phyloP scores from a whole-genome alignment of 2,329 filamentous ascomycete genomes.

The Nemania abortiva region DNA sequence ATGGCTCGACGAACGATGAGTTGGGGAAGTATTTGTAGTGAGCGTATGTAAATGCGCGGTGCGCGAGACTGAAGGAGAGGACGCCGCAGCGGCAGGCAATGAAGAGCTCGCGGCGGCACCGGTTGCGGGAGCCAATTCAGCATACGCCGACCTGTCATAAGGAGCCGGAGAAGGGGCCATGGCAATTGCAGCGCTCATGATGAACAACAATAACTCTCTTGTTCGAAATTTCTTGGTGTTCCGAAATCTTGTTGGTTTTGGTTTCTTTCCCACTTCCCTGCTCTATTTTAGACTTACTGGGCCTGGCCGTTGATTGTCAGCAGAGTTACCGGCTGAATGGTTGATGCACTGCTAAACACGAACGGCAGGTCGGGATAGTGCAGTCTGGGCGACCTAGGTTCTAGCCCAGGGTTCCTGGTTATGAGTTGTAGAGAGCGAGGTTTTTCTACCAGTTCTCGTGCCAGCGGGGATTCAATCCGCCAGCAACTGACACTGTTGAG shows the following conservation, averaged over 20 bases:
- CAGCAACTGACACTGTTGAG: constrained; percentile 16
- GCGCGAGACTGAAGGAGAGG: constrained; percentile 62
- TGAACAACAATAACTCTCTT: constrained; percentile 48
- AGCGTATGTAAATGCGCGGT: constrained; percentile 50
- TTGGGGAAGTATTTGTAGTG: constrained; percentile 46
- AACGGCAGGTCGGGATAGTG: constrained; percentile 41
- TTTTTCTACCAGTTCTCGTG: constrained; percentile 19
- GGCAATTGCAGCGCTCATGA: constrained; percentile 75
- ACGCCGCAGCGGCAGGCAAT: constrained; percentile 41
- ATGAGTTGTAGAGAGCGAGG: background rate
- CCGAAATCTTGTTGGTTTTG: constrained; percentile 12
- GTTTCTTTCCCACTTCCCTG: constrained; percentile 21
- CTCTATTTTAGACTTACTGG: constrained; percentile 33
- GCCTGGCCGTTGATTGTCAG: constrained; percentile 42
- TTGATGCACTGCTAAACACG: constrained; percentile 43
- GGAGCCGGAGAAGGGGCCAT: constrained; percentile 77
- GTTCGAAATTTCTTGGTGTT: constrained; percentile 33
- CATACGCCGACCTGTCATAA: constrained; percentile 71
- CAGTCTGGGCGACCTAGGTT: constrained; percentile 40
- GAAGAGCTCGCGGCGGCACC: constrained; percentile 47
- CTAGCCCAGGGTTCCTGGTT: constrained; percentile 30
- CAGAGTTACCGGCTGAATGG: constrained; percentile 49
- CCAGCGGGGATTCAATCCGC: constrained; percentile 14
- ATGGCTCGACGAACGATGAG: constrained; percentile 64
- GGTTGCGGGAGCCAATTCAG: constrained; percentile 62